A percentile compares a stretch with the other conserved stretches of the same genome.
These are phyloP conservation scores for Dalbergia cochinchinensis DNA, from an alignment of 306 rosid species.

Conservation along the genomic window DNA sequence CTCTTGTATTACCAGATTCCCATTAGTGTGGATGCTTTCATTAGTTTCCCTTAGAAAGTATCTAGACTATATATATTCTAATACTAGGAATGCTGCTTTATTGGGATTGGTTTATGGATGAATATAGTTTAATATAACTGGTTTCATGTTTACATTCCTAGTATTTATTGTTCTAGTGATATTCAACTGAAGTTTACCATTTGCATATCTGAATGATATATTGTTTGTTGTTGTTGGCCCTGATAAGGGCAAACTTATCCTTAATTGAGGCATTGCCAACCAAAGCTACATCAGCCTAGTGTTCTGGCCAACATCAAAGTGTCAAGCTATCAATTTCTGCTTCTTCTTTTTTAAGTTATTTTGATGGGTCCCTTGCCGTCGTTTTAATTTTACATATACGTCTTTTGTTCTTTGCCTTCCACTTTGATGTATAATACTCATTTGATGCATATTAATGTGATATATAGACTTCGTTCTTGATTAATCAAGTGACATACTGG, in stretches of 20 bases:
- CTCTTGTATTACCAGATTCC: not conserved
- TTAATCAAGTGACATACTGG: not conserved
- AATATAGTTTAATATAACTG: not conserved
- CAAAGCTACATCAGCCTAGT: constrained; percentile 11
- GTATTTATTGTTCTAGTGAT: not conserved
- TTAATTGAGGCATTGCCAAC: not conserved
- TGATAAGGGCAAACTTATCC: not conserved
- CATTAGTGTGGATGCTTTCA: constrained; percentile 6
- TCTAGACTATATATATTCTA: not conserved
- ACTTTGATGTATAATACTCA: not conserved
- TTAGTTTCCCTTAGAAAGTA: not conserved
- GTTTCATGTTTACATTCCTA: not conserved
- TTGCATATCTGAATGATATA: too few relatives aligned
- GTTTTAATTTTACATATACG: not conserved
- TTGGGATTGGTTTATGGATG: not conserved
- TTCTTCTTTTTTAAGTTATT: not conserved
- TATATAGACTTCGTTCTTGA: not conserved
- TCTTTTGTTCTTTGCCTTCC: constrained; percentile 19
- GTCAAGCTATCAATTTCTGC: not conserved
- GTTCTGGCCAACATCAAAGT: not conserved
- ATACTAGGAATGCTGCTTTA: constrained; percentile 2
- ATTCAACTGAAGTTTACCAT: too few relatives aligned
- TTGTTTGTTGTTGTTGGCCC: too few relatives aligned
- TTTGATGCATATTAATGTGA: too few relatives aligned
- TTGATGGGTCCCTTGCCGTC: constrained; percentile 6